phyloP scores from a whole-genome alignment of 202 grass and related monocot species.

The Dendrocalamus latiflorus region DNA sequence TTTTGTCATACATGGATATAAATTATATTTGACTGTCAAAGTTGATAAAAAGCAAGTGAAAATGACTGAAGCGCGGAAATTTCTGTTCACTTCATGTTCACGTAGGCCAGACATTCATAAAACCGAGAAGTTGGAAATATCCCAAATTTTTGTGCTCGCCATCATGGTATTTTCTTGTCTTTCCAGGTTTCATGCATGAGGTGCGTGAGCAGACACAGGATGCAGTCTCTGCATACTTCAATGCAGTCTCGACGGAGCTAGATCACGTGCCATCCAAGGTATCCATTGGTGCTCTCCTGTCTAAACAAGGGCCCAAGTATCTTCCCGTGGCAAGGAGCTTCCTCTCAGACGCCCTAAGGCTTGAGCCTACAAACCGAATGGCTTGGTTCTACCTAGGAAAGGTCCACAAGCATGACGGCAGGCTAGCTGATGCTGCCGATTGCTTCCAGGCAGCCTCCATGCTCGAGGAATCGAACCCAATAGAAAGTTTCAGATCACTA shows the following conservation, averaged over 20 bases:
- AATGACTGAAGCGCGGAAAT: background rate
- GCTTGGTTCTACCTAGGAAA: constrained; percentile 91
- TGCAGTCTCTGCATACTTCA: constrained; percentile 56
- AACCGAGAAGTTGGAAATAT: background rate
- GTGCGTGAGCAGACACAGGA: constrained; percentile 34
- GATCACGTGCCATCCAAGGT: constrained; percentile 82
- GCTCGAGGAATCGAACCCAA: constrained; percentile 79
- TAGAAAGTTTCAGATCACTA: constrained; percentile 72
- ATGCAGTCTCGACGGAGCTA: constrained; percentile 60
- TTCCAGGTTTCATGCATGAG: constrained; percentile 65
- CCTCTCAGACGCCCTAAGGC: constrained; percentile 79
- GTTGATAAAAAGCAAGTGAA: background rate
- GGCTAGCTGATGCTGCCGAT: constrained; percentile 67
- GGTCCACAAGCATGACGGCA: constrained; percentile 76
- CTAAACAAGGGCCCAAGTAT: constrained; percentile 65
- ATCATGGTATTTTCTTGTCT: background rate
- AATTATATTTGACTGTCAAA: too few species aligned
- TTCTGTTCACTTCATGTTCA: background rate
- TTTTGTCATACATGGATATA: constrained; percentile 1
- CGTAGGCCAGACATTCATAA: background rate
- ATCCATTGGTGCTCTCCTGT: constrained; percentile 66
- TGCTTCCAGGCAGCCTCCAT: constrained; percentile 86
- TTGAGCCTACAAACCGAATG: constrained; percentile 66
- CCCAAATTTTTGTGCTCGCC: background rate
- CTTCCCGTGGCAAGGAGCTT: constrained; percentile 72